A percentile compares a stretch with the other conserved stretches of the same genome.
These are phyloP conservation scores for Fusarium subtropicale DNA, from an alignment of 2,329 filamentous ascomycete species.

Conservation along the genomic window DNA sequence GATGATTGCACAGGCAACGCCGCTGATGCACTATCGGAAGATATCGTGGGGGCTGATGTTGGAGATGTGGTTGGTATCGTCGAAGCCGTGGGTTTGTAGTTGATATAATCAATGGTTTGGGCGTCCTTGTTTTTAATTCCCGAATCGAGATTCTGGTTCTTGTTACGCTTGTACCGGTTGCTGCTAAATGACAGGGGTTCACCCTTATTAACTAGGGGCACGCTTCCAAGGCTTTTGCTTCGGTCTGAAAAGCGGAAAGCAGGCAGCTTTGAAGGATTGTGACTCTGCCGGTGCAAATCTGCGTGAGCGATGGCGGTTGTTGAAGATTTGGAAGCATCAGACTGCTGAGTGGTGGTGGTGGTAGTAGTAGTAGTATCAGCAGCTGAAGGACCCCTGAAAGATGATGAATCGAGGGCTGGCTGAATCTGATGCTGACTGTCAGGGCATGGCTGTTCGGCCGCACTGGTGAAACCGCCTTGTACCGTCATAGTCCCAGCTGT, in stretches of 20 bases:
- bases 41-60: conserved; percentile 33
- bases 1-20: conserved; percentile 35
- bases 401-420: not conserved
- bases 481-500: conserved; percentile 46
- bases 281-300: conserved; percentile 64
- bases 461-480: conserved; percentile 47
- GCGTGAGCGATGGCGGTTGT: conserved; percentile 35
- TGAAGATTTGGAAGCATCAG: conserved; percentile 31
- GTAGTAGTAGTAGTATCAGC: conserved; percentile 10
- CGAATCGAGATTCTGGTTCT: conserved; percentile 34
- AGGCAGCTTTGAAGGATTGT: conserved; percentile 67
- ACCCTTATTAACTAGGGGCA: conserved; percentile 40
- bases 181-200: conserved; percentile 34
- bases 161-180: conserved; percentile 28
- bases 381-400: conserved; percentile 16
- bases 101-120: conserved; percentile 10
- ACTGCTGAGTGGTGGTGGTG: conserved; percentile 23
- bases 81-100: conserved; percentile 20
- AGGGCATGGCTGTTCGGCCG: conserved; percentile 42
- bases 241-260: conserved; percentile 66
- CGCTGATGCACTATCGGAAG: conserved; percentile 40
- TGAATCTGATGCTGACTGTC: conserved; percentile 31
- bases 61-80: conserved; percentile 22
- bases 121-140: conserved; percentile 34
- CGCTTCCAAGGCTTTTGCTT: conserved; percentile 43